Evolutionary conservation across 1,284 basidiomycete genomes (phyloP).

Genomic region (Ganoderma boninense): DNA sequence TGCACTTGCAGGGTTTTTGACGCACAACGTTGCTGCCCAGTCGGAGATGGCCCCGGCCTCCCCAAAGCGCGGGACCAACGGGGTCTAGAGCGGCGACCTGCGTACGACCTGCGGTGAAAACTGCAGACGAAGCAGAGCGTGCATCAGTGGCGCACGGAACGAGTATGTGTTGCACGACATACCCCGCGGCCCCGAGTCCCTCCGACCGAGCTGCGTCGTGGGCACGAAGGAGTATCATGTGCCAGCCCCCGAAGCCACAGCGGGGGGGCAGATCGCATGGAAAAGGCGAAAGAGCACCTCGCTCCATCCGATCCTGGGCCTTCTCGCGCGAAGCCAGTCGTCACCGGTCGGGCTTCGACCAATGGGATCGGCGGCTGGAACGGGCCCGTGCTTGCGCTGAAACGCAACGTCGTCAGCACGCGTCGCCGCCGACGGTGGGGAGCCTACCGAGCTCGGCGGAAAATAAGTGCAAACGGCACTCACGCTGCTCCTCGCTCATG

Average conservation of each 20-base stretch:
- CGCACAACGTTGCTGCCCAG: background rate
- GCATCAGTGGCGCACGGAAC: background rate
- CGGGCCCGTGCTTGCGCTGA: background rate
- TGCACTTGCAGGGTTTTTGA: background rate
- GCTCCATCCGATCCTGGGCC: background rate
- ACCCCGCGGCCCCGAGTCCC: background rate
- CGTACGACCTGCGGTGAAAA: background rate
- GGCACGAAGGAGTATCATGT: constrained; percentile 16
- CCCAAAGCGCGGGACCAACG: background rate
- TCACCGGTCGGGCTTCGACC: background rate
- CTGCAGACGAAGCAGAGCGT: background rate
- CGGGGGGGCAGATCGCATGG: constrained; percentile 13
- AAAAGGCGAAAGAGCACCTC: constrained; percentile 7
- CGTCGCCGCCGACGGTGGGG: background rate
- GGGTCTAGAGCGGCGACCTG: constrained; percentile 9
- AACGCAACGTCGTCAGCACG: constrained; percentile 6
- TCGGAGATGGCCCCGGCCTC: constrained; percentile 15
- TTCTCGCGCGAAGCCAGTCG: constrained; percentile 7
- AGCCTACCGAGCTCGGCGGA: background rate
- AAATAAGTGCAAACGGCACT: background rate
- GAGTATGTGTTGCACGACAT: constrained; percentile 5
- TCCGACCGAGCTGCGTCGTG: background rate
- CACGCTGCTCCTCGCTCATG: background rate
- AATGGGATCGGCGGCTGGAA: constrained; percentile 14
- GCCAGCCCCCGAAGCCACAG: constrained; percentile 3